Conservation (phyloP, 2,329 filamentous ascomycete genomes). For the Diaporthe ampelina region DNA sequence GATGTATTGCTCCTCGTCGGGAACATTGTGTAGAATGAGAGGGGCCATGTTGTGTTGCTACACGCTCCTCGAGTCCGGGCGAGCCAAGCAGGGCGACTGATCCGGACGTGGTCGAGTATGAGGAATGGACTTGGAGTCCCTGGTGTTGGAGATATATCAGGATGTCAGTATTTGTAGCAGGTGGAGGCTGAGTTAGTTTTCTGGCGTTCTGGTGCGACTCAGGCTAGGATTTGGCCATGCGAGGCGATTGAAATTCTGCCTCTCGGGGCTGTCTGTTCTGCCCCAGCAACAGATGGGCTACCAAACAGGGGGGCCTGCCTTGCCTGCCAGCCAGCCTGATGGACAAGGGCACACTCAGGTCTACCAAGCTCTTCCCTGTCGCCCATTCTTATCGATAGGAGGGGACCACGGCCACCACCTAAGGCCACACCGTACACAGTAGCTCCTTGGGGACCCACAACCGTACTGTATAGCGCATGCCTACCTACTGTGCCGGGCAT, state of each 20-base stretch:
- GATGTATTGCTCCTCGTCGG: slow-evolving; percentile 76
- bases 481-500: slow-evolving; percentile 7
- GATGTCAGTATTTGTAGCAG: neutral
- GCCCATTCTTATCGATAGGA: slow-evolving; percentile 23
- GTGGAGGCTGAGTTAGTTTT: neutral
- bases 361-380: slow-evolving; percentile 31
- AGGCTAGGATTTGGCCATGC: neutral
- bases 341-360: neutral
- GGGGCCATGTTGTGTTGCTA: slow-evolving; percentile 65
- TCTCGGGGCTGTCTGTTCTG: slow-evolving; percentile 12
- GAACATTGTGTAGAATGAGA: slow-evolving; percentile 77
- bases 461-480: neutral
- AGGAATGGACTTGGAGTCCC: no score
- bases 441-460: neutral
- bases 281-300: slow-evolving; percentile 33
- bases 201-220: neutral
- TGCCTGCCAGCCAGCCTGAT: neutral
- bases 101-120: neutral
- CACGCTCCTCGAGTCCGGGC: neutral
- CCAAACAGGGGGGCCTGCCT: slow-evolving; percentile 6
- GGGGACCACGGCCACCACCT: neutral
- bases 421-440: neutral
- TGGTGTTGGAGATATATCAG: neutral
- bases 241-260: slow-evolving; percentile 38
- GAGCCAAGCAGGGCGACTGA: neutral